Conservation (phyloP, 345 rosid species). For the Murraya koenigii region DNA sequence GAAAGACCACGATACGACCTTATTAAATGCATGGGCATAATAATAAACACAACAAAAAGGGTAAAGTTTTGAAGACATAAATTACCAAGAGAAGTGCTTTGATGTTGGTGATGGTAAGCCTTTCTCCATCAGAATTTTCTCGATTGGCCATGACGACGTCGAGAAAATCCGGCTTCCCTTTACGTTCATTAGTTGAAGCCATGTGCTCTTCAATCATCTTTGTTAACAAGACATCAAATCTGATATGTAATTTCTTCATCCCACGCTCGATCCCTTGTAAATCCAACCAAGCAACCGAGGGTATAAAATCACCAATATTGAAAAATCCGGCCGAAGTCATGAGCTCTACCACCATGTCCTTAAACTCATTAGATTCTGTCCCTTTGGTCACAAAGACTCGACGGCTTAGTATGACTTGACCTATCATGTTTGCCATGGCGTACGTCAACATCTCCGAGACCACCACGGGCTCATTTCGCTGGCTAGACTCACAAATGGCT, state of each 20-base stretch:
- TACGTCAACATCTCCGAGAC: conserved; percentile 47
- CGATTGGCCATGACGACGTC: conserved; percentile 37
- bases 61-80: not conserved
- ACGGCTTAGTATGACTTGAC: conserved; percentile 48
- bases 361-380: conserved; percentile 44
- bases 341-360: conserved; percentile 62
- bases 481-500: conserved; percentile 37
- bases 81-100: conserved; percentile 58
- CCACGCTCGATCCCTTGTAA: conserved; percentile 54
- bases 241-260: conserved; percentile 51
- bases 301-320: conserved; percentile 59
- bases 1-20: too few species aligned
- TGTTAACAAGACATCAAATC: conserved; percentile 40
- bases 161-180: conserved; percentile 53
- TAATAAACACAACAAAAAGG: too few species aligned
- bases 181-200: conserved; percentile 29
- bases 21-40: too few species aligned
- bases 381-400: conserved; percentile 46
- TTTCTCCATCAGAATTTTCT: conserved; percentile 27
- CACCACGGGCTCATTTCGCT: conserved; percentile 26
- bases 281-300: conserved; percentile 63
- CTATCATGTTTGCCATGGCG: conserved; percentile 57
- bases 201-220: conserved; percentile 52
- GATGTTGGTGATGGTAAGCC: conserved; percentile 38
- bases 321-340: conserved; percentile 50